A percentile compares a stretch with the other conserved stretches of the same genome.
Evolutionary conservation across 164 flowering plant species (phyloP).

Genomic region (Kingdonia uniflora): DNA sequence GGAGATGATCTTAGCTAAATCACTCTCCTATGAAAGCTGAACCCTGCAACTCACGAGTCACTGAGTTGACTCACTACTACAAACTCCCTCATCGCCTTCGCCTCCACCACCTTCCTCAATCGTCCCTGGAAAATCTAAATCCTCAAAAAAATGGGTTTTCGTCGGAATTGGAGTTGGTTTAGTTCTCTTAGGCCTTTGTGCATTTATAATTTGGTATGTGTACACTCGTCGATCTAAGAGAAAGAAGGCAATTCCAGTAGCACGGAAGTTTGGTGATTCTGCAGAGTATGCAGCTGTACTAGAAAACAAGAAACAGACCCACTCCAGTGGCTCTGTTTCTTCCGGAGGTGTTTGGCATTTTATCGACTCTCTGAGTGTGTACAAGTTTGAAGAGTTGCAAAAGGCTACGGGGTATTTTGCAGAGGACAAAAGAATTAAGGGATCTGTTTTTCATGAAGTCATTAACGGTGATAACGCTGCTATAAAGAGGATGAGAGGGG

Average conservation of each 20-base stretch:
- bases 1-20: too few species aligned
- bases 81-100: too few species aligned
- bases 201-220: conserved; percentile 16
- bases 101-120: too few species aligned
- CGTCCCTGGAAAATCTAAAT: too few species aligned
- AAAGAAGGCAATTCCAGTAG: conserved; percentile 8
- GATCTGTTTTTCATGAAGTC: conserved; percentile 44
- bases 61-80: too few species aligned
- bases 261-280: conserved; percentile 2
- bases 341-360: conserved; percentile 26
- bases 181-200: conserved; percentile 14
- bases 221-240: background rate
- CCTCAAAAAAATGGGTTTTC: conserved; percentile 31
- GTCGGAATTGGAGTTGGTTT: conserved; percentile 47
- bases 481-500: conserved; percentile 53
- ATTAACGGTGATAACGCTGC: conserved; percentile 54
- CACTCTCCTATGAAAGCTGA: too few species aligned
- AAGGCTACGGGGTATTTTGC: conserved; percentile 41
- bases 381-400: conserved; percentile 44
- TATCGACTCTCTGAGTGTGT: conserved; percentile 39
- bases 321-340: conserved; percentile 11
- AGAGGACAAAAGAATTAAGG: conserved; percentile 33
- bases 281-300: conserved; percentile 5
- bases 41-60: too few species aligned
- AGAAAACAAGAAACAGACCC: conserved; percentile 14